Percentiles rank a stretch among this genome's conserved stretches.
These are phyloP conservation scores for Corynespora cassiicola DNA, from an alignment of 2,329 filamentous ascomycete species.

Conservation along the genomic window DNA sequence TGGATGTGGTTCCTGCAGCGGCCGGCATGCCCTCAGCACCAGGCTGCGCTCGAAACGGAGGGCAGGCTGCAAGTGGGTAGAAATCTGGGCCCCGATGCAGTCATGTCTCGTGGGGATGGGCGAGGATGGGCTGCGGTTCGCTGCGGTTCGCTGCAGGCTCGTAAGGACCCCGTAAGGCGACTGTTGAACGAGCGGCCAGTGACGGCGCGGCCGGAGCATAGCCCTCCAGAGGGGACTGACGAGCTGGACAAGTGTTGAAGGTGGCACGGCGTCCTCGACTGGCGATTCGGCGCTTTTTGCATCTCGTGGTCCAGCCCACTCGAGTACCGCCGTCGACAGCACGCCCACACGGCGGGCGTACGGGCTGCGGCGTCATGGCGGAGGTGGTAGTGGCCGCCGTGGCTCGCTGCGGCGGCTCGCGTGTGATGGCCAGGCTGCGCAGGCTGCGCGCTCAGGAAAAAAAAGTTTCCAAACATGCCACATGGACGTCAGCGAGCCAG, in stretches of 20 bases:
- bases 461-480: constrained; percentile 43
- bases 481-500: constrained; percentile 37
- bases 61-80: constrained; percentile 11
- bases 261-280: constrained; percentile 35
- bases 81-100: constrained; percentile 11
- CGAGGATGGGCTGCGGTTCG: constrained; percentile 14
- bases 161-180: too few species aligned
- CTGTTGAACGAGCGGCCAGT: constrained; percentile 20
- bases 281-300: constrained; percentile 28
- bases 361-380: constrained; percentile 27
- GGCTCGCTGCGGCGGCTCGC: constrained; percentile 27
- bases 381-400: constrained; percentile 15
- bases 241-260: too few species aligned
- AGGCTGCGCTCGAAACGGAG: constrained; percentile 1
- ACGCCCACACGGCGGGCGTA: constrained; percentile 12
- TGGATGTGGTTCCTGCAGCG: constrained; percentile 38
- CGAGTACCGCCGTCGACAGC: too few species aligned
- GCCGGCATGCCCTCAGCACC: constrained; percentile 10
- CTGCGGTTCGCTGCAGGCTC: constrained; percentile 15
- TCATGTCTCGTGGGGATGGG: constrained; percentile 20
- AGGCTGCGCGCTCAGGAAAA: constrained; percentile 1
- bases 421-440: constrained; percentile 24
- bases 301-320: constrained; percentile 33
- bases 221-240: not conserved
- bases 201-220: constrained; percentile 27